Base-by-base conservation (phyloP, 192 early-diverging fungal genomes). In the Thamnidium elegans region DNA sequence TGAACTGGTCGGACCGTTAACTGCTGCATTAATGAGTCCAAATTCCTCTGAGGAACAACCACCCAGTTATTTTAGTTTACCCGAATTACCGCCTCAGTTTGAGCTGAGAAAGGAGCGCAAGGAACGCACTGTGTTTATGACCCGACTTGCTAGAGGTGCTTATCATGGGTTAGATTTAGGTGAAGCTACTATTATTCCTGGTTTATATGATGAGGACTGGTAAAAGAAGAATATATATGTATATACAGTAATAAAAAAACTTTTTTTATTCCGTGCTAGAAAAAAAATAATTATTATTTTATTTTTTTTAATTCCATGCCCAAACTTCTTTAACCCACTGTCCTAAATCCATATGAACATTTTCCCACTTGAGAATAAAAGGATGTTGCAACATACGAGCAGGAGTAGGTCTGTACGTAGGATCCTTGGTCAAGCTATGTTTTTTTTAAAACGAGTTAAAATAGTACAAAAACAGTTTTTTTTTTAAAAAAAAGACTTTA, bases 401-500 rank as follows among this genome's bases (percentile, higher is more conserved):
- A 0, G 91, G 90, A 13, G 85, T 82, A 0, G 90, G 92, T 10
- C 92, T 76, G 13, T 73, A 72, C 14, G 68, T 69, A 13, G 88
- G 86, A 42, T 92, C 87, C 76, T 94, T 92, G 65, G 84, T 89
- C 15, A 94, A 66, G 50, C 92, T 88, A 65, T 20, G 21, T 23
- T 52, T 56, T 44, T 59, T 19, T 3, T 20, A 21, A 7, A 17
- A n/a, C n/a, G n/a, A n/a, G n/a, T n/a, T n/a, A n/a, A n/a, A n/a
- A n/a, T n/a, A n/a, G n/a, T n/a, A n/a, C n/a, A 36, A 55, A 26
- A 51, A 9, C 13, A 53, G 43, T n/a, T n/a, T n/a, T n/a, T n/a
- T n/a, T n/a, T n/a, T n/a, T n/a, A n/a, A 48, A 36, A 54, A 47
- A 47, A 46, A 44, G 20, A 31, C 9, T 63, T 64, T 84, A 92